Percentiles rank a stretch among this genome's conserved stretches.
Conservation (phyloP, 179 eudicot species). For the Actinidia arguta region DNA sequence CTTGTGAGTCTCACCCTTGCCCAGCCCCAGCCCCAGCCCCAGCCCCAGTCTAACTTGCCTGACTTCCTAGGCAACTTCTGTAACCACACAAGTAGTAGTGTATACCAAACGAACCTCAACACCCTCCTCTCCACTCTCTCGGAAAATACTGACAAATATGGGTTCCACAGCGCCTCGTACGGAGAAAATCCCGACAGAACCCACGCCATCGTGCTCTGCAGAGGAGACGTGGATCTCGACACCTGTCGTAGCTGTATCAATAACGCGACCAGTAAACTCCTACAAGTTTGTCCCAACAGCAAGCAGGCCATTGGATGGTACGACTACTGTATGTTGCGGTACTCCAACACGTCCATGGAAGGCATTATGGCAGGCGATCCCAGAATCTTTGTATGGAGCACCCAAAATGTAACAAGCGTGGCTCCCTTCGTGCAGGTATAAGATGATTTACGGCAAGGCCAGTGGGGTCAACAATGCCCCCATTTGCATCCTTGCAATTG, state of each 20-base stretch:
- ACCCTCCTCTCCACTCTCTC: constrained; percentile 35
- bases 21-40: neutral
- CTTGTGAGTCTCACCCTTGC: neutral
- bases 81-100: constrained; percentile 26
- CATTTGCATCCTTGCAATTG: no score
- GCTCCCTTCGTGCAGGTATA: no score
- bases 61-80: neutral
- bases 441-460: no score
- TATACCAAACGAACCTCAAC: constrained; percentile 39
- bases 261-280: constrained; percentile 3
- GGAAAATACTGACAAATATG: neutral
- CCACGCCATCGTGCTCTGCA: constrained; percentile 29
- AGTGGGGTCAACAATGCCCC: no score
- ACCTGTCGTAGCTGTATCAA: constrained; percentile 35
- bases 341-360: constrained; percentile 23
- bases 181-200: constrained; percentile 14
- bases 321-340: constrained; percentile 27
- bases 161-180: constrained; percentile 12
- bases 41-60: neutral
- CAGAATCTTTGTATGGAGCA: no score
- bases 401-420: no score
- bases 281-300: constrained; percentile 21
- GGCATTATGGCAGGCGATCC: neutral
- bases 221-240: constrained; percentile 38
- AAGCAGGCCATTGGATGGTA: constrained; percentile 22